Evolutionary conservation across 2,329 filamentous ascomycete genomes (phyloP), one percentile per base, ranked within the genome.

Genomic region (Albifimbria verrucaria): DNA sequence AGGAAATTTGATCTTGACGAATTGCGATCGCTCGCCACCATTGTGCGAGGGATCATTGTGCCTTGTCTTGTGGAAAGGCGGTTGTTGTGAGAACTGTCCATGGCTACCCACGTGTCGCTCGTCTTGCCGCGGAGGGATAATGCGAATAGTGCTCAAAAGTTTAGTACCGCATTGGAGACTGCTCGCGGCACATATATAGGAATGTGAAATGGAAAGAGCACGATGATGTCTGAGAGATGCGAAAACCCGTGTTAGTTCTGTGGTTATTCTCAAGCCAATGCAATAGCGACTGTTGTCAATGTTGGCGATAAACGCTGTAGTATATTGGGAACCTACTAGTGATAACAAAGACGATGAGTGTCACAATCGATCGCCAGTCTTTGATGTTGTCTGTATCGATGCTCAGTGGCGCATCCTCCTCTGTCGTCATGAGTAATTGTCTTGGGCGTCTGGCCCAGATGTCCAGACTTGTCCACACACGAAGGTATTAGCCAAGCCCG

Each of bases 311-410:
- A 20, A 6, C n/a, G n/a, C n/a, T n/a, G 1, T 26, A 25, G 10
- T 41, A 23, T 20, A 39, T 15, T 7, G 4, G 18, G 10, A 20
- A 81, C 85, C 77, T 72, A 89, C 87, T 90, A 4, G 87, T 86
- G 41, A 88, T 43, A 28, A 89, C 73, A 61, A 90, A 90, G 44
- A 86, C 79, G 50, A 90, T 71, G 28, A 90, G 75, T 0, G 86
- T 89, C 52, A 90, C 69, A 48, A 90, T 89, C 17, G 87, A 89
- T 48, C 81, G 77, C 87, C 86, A 90, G 53, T 80, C 68, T 51
- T 68, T 78, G 61, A 90, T 89, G 24, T 62, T 54, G 46, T 52
- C 57, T 24, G 67, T 67, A 39, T 60, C 55, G 32, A 39, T 39
- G 32, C 32, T 39, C 12, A 39, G 32, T 4, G 32, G 32, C 12